Evolutionary conservation across 2,329 filamentous ascomycete species (phyloP).

Genomic region (Fusarium guadeloupense): DNA sequence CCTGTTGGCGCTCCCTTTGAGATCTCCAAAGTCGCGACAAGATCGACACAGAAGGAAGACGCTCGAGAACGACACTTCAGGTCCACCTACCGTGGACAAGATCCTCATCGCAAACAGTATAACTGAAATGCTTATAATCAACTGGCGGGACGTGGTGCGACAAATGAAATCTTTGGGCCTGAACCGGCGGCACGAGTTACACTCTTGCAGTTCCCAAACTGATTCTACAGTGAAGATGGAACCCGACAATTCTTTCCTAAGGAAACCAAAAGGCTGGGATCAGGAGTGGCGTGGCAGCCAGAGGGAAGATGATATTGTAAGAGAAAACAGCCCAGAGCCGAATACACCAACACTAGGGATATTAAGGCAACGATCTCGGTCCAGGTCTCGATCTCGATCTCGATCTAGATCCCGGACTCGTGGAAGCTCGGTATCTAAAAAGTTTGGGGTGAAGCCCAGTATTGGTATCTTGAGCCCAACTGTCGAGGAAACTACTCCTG

Average conservation of each 20-base stretch:
- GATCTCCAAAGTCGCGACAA: slow-evolving; percentile 52
- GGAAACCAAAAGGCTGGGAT: slow-evolving; percentile 50
- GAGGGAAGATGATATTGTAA: slow-evolving; percentile 8
- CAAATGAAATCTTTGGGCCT: slow-evolving; percentile 63
- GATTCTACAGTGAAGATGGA: slow-evolving; percentile 50
- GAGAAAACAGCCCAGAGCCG: slow-evolving; percentile 49
- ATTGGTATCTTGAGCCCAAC: slow-evolving; percentile 45
- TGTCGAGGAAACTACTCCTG: slow-evolving; percentile 43
- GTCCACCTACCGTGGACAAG: slow-evolving; percentile 59
- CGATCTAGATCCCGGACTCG: slow-evolving; percentile 4
- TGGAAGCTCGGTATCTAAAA: slow-evolving; percentile 37
- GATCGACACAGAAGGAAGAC: slow-evolving; percentile 38
- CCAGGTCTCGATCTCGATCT: slow-evolving; percentile 14
- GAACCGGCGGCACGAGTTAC: slow-evolving; percentile 37
- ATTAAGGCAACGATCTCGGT: slow-evolving; percentile 36
- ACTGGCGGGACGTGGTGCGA: slow-evolving; percentile 71
- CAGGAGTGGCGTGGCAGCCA: slow-evolving; percentile 36
- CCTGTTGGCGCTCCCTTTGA: slow-evolving; percentile 53
- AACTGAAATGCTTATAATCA: slow-evolving; percentile 70
- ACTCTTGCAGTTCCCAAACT: slow-evolving; percentile 19
- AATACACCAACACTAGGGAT: slow-evolving; percentile 47
- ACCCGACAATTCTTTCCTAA: slow-evolving; percentile 53
- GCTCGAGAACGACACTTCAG: slow-evolving; percentile 6
- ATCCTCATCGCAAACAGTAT: slow-evolving; percentile 67
- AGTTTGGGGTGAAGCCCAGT: slow-evolving; percentile 37